Base-by-base conservation (phyloP, 2,329 filamentous ascomycete genomes). In the Alternaria sp. region DNA sequence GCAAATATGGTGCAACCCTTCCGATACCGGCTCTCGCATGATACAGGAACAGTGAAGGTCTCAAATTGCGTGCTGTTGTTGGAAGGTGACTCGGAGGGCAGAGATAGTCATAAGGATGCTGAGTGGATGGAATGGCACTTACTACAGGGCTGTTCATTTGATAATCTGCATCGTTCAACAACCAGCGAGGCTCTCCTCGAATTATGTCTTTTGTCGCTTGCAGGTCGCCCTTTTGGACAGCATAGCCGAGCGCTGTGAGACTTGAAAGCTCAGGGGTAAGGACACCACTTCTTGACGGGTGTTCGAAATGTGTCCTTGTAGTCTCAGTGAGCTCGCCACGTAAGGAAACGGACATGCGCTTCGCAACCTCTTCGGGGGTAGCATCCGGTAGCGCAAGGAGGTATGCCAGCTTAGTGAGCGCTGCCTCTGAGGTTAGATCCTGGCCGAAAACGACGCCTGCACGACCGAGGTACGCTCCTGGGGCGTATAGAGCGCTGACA, bases 371-470 rank as follows among this genome's bases (percentile, higher is more conserved):
- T 57, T 86, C 83, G 8, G 87, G 84, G 0, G 86, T 85, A n/a
- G 91, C 83, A 30, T 84, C 85, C 1, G 91, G 89, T 5, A 88
- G 79, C 5, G 92, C 91, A 17, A 97, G 86, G 4, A 97, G 86
- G 78, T 96, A 97, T 2, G 93, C 92, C 26, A 97, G 86, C 80
- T 97, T 97, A 19, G 94, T 96, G 69, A 97, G 87, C 6, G 94
- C 94, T 3, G 93, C 94, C 82, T 97, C 94, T 21, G 91, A 91
- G 0, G 94, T 97, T 81, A 97, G 86, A 74, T 97, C 93, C 69
- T 94, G 88, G 6, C 94, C 94, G 68, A 96, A 94, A 30, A 97
- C 92, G 52, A 97, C 93, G 32, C 94, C 94, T 3, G 92, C 92
- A 58, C 90, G 87, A 43, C 92, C 93, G 17, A 97, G 87, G 44